These are phyloP conservation scores for Plasmodium yoelii DNA, from an alignment of 169 alveolate genomes.

Conservation along the genomic window DNA sequence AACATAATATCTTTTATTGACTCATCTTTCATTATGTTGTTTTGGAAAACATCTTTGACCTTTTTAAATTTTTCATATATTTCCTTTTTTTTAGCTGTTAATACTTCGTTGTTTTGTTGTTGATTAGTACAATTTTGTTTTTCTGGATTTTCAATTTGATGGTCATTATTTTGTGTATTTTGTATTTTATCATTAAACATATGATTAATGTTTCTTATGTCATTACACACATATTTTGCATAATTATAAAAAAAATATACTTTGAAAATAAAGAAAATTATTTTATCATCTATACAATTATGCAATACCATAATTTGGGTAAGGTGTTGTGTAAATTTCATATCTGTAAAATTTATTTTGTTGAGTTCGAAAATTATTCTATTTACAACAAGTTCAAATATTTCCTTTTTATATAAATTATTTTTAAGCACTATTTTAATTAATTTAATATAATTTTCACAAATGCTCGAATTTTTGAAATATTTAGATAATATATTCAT, in stretches of 20 bases:
- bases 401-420: constrained; percentile 64
- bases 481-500: constrained; percentile 15
- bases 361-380: constrained; percentile 32
- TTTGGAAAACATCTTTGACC: constrained; percentile 58
- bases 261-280: constrained; percentile 37
- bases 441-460: constrained; percentile 39
- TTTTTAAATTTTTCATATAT: constrained; percentile 73
- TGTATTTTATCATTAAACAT: constrained; percentile 3
- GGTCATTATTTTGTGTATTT: not conserved
- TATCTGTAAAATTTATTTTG: constrained; percentile 21
- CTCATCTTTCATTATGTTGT: constrained; percentile 46
- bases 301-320: constrained; percentile 21
- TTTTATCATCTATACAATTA: constrained; percentile 38
- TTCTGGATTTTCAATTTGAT: not conserved
- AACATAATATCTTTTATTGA: constrained; percentile 68
- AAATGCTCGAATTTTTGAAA: constrained; percentile 21
- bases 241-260: constrained; percentile 52
- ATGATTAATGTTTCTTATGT: constrained; percentile 37
- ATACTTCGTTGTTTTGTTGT: constrained; percentile 21
- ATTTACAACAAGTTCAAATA: constrained; percentile 39
- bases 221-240: constrained; percentile 55
- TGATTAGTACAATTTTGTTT: constrained; percentile 9
- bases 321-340: constrained; percentile 17
- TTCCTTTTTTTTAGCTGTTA: constrained; percentile 65
- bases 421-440: constrained; percentile 41